Evolutionary conservation across 1,284 basidiomycete genomes (phyloP).

Genomic region (Ustilago sp.): DNA sequence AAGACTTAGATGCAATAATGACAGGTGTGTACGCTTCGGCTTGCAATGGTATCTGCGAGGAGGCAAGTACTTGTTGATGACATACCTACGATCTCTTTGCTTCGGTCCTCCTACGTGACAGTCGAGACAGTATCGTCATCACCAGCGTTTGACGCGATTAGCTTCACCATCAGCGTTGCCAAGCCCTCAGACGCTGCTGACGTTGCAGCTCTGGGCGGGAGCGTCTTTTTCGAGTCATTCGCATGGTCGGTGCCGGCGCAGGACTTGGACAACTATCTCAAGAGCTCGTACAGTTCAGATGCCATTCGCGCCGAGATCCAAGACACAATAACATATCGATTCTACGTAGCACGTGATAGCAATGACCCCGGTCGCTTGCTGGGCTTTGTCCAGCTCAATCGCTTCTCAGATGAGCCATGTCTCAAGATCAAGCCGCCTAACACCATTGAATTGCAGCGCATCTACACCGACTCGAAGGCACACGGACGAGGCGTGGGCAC

Average conservation of each 20-base stretch:
- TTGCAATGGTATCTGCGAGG: background rate
- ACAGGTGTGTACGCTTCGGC: slow-evolving; percentile 15
- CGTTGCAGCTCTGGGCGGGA: slow-evolving; percentile 30
- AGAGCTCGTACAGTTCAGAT: slow-evolving; percentile 21
- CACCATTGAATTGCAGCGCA: slow-evolving; percentile 43
- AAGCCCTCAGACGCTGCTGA: slow-evolving; percentile 23
- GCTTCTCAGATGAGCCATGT: slow-evolving; percentile 31
- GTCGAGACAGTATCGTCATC: background rate
- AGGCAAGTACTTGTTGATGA: background rate
- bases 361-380: slow-evolving; percentile 15
- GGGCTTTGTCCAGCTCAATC: slow-evolving; percentile 34
- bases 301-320: slow-evolving; percentile 24
- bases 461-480: slow-evolving; percentile 36
- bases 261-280: slow-evolving; percentile 42
- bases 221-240: slow-evolving; percentile 38
- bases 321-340: slow-evolving; percentile 23
- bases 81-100: background rate
- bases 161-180: slow-evolving; percentile 16
- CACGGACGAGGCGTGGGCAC: slow-evolving; percentile 40
- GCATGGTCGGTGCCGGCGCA: slow-evolving; percentile 32
- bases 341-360: slow-evolving; percentile 27
- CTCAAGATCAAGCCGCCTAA: slow-evolving; percentile 27
- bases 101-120: background rate
- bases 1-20: slow-evolving; percentile 9
- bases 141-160: slow-evolving; percentile 13